A percentile compares a stretch with the other conserved stretches of the same genome.
These are phyloP conservation scores for Crithidia mellificae DNA, from an alignment of 208 protist species.

Conservation along the genomic window DNA sequence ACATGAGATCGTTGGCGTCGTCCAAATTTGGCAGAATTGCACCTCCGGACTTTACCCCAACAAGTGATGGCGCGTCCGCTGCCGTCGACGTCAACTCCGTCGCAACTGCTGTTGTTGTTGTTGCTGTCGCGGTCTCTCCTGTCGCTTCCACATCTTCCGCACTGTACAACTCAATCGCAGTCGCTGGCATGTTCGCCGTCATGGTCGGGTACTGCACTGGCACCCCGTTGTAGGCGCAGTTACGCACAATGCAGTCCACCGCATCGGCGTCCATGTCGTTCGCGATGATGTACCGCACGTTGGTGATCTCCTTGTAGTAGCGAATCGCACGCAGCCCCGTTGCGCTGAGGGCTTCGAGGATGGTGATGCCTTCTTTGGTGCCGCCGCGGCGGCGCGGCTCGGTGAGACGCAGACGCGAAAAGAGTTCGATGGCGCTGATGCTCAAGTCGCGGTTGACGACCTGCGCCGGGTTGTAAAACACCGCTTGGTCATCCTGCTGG, in stretches of 20 bases:
- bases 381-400: constrained; percentile 70
- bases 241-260: constrained; percentile 94
- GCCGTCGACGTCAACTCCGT: too few relatives aligned
- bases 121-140: neutral
- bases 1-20: constrained; percentile 93
- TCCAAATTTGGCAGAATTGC: constrained; percentile 91
- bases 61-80: neutral
- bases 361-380: constrained; percentile 81
- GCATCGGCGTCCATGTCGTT: constrained; percentile 97
- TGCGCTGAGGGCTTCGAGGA: constrained; percentile 98
- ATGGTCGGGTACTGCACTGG: constrained; percentile 54
- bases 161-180: constrained; percentile 37
- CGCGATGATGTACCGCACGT: constrained; percentile 96
- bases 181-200: constrained; percentile 77
- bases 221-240: constrained; percentile 96
- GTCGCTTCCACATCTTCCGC: neutral
- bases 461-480: constrained; percentile 98
- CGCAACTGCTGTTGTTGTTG: neutral
- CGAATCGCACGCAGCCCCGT: constrained; percentile 97
- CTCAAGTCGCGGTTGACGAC: constrained; percentile 98
- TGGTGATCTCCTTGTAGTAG: constrained; percentile 97
- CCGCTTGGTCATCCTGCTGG: constrained; percentile 67
- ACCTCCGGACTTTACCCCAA: constrained; percentile 45
- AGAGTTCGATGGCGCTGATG: constrained; percentile 92
- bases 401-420: constrained; percentile 46